A percentile compares a stretch with the other conserved stretches of the same genome.
Conservation (phyloP, 2,329 filamentous ascomycete genomes). For the Neonectria ditissima region DNA sequence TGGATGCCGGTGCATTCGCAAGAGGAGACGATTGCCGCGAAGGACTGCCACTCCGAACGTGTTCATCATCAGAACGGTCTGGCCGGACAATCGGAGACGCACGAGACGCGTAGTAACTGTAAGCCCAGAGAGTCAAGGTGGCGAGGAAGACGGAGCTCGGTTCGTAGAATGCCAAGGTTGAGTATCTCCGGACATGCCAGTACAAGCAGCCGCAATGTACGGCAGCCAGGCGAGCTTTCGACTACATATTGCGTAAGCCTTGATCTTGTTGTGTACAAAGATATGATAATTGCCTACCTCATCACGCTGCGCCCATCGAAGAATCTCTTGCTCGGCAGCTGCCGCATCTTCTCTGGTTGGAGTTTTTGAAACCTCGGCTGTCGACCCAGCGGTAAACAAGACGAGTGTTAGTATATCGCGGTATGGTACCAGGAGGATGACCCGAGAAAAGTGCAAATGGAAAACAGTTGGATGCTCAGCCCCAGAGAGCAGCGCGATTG, state of each 20-base stretch:
- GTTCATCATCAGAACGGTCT: neutral
- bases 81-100: neutral
- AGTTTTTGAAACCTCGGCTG: neutral
- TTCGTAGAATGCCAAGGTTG: slow-evolving; percentile 54
- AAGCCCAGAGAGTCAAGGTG: slow-evolving; percentile 55
- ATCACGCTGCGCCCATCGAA: slow-evolving; percentile 50
- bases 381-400: slow-evolving; percentile 41
- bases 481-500: slow-evolving; percentile 60
- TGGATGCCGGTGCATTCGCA: neutral
- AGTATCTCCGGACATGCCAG: slow-evolving; percentile 60
- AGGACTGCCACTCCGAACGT: slow-evolving; percentile 14
- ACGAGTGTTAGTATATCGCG: slow-evolving; percentile 58
- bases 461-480: slow-evolving; percentile 66
- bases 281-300: slow-evolving; percentile 31
- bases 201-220: slow-evolving; percentile 59
- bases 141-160: slow-evolving; percentile 53
- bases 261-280: rapidly evolving
- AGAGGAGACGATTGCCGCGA: slow-evolving; percentile 13
- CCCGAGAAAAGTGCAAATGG: slow-evolving; percentile 66
- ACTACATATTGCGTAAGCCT: slow-evolving; percentile 36
- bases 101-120: slow-evolving; percentile 43
- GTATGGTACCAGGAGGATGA: slow-evolving; percentile 63
- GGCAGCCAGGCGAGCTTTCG: slow-evolving; percentile 58
- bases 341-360: slow-evolving; percentile 34
- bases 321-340: slow-evolving; percentile 44